phyloP scores from a whole-genome alignment of 1,284 basidiomycete species.

The Sporisorium exsertum region DNA sequence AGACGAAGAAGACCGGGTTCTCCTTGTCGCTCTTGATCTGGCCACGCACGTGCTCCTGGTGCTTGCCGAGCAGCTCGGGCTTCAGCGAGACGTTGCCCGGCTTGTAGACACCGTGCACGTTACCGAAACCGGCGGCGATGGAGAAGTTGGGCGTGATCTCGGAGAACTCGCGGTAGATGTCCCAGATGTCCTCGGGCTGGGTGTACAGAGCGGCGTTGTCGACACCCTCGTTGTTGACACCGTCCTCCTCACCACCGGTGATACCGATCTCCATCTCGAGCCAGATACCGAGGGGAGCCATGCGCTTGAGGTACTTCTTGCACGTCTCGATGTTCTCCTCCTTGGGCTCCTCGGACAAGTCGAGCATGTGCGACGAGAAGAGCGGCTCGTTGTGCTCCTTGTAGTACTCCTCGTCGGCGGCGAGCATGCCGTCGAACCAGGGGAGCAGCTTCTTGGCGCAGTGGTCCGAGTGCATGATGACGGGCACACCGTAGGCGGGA shows the following conservation, averaged over 20 bases:
- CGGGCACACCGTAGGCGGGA: slow-evolving; percentile 77
- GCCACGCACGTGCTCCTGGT: slow-evolving; percentile 83
- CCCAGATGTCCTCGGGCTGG: slow-evolving; percentile 91
- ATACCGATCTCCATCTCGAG: slow-evolving; percentile 99
- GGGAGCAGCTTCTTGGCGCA: slow-evolving; percentile 98
- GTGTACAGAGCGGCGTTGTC: slow-evolving; percentile 97
- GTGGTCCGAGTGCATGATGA: slow-evolving; percentile 98
- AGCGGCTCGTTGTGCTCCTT: slow-evolving; percentile 88
- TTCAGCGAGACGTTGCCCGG: slow-evolving; percentile 79
- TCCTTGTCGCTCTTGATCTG: slow-evolving; percentile 77
- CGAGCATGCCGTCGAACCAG: slow-evolving; percentile 99
- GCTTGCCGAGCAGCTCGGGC: slow-evolving; percentile 90
- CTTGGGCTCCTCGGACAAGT: slow-evolving; percentile 97
- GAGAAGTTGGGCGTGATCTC: slow-evolving; percentile 93
- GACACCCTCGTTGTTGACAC: slow-evolving; percentile 81
- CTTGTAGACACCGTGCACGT: slow-evolving; percentile 78
- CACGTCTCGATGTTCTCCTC: slow-evolving; percentile 96
- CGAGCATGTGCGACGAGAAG: slow-evolving; percentile 99
- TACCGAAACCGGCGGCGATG: slow-evolving; percentile 96
- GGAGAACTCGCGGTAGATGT: slow-evolving; percentile 86
- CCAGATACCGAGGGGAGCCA: slow-evolving; percentile 87
- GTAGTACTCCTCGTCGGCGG: slow-evolving; percentile 93
- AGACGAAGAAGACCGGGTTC: slow-evolving; percentile 88
- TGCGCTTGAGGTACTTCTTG: slow-evolving; percentile 93
- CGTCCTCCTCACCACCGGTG: slow-evolving; percentile 99